Base-by-base conservation (phyloP, 108 stramenopile genomes). In the Mayamaea pseudoterrestris region DNA sequence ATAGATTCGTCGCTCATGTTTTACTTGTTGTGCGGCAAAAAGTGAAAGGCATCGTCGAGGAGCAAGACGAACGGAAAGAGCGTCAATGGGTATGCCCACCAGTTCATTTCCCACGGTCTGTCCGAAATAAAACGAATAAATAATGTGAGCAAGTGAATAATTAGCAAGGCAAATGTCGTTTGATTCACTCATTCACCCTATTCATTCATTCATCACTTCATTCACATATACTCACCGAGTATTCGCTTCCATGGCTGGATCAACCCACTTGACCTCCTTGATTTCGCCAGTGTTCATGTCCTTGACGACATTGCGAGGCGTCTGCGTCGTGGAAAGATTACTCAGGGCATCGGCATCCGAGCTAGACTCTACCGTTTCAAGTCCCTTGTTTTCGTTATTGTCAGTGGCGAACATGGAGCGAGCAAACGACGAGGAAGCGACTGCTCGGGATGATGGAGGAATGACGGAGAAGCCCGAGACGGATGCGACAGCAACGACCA, bases 201-300 rank as follows among this genome's bases (percentile, higher is more conserved):
- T n/a, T n/a, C n/a, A n/a, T n/a, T n/a, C n/a, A n/a, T n/a, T n/a
- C n/a, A n/a, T n/a, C n/a, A n/a, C n/a, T n/a, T n/a, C n/a, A n/a
- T n/a, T n/a, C n/a, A n/a, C n/a, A n/a, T n/a, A n/a, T 3, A 39
- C 37, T 3, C 16, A 39, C 5, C 8, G 16, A 14, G 61, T 63
- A 26, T 63, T 63, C 14, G 61, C 61, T 32, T 1, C 8, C 61
- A 63, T 63, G 27, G 54, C 61, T 2, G 52, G 45, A 36, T 55
- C 61, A 18, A 49, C 47, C 61, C 61, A 63, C 35, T 57, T 27
- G 24, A 63, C 61, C 42, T 63, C 53, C 28, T 46, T 48, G 47
- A 63, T 27, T 49, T 63, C 44, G 27, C 61, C 61, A 17, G 50
- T 51, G 27, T 51, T 51, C 50, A 51, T 51, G 18, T 51, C 50